Percentiles rank a stretch among this genome's conserved stretches.
These are phyloP conservation scores for Dryas drummondii DNA, from an alignment of 306 rosid genomes.

Conservation along the genomic window DNA sequence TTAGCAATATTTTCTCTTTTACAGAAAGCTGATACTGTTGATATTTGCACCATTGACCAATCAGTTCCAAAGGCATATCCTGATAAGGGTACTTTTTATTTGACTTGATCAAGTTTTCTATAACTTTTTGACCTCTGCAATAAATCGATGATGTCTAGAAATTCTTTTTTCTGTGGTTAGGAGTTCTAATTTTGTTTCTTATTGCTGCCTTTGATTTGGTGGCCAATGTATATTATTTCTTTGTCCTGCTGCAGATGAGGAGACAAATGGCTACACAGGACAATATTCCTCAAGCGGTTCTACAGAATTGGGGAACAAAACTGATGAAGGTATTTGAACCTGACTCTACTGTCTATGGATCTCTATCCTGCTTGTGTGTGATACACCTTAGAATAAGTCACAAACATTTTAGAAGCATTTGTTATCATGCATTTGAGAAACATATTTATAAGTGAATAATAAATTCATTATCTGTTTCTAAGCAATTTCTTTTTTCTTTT, in stretches of 20 bases:
- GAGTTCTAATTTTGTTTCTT: neutral
- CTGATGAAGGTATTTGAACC: conserved; percentile 65
- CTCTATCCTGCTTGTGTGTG: conserved; percentile 8
- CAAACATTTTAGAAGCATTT: neutral
- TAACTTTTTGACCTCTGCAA: conserved; percentile 9
- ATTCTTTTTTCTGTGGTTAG: neutral
- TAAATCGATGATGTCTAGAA: neutral
- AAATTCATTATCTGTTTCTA: neutral
- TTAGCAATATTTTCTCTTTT: conserved; percentile 9
- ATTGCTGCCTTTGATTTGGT: conserved; percentile 3
- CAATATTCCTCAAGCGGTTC: conserved; percentile 51
- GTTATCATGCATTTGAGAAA: neutral
- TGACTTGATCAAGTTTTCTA: conserved; percentile 18
- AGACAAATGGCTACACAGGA: conserved; percentile 42
- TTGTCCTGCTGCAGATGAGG: conserved; percentile 58
- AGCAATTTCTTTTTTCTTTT: neutral
- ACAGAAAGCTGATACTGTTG: conserved; percentile 80
- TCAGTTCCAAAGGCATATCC: conserved; percentile 87
- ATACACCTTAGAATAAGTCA: neutral
- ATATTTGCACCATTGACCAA: conserved; percentile 92
- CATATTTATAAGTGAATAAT: neutral
- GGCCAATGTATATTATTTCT: conserved; percentile 26
- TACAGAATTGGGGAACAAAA: conserved; percentile 38
- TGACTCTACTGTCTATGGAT: conserved; percentile 19
- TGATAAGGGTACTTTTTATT: conserved; percentile 57